Conservation (phyloP, 768 basidiomycete genomes). For the Tylopilus vinaceipallidus region DNA sequence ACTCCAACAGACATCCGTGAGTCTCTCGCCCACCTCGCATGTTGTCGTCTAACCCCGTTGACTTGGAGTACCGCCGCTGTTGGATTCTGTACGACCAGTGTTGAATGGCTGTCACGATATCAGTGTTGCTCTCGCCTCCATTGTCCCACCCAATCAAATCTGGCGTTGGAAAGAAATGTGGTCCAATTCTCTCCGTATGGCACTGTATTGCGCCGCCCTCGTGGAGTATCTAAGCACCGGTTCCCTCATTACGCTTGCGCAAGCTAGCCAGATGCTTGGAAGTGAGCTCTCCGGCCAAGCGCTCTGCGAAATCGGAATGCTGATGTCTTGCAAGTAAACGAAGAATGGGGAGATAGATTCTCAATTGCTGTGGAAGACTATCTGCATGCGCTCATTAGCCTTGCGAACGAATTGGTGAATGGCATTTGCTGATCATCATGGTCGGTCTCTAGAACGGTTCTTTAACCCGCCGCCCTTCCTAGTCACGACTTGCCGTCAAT, state of each 20-base stretch:
- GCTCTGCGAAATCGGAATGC: constrained; percentile 1
- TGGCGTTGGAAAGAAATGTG: constrained; percentile 89
- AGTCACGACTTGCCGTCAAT: constrained; percentile 81
- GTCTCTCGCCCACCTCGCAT: constrained; percentile 22
- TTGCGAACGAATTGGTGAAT: constrained; percentile 79
- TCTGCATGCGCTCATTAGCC: constrained; percentile 71
- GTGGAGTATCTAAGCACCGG: constrained; percentile 62
- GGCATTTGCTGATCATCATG: neutral
- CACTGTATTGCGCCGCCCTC: constrained; percentile 64
- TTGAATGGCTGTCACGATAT: constrained; percentile 54
- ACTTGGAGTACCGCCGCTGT: constrained; percentile 53
- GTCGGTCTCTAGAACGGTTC: neutral
- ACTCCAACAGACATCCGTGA: constrained; percentile 60
- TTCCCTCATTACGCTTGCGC: constrained; percentile 54
- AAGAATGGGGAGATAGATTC: constrained; percentile 68
- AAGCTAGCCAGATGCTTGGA: constrained; percentile 56
- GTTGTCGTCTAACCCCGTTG: constrained; percentile 9
- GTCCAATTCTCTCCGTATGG: constrained; percentile 64
- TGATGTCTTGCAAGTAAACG: constrained; percentile 48
- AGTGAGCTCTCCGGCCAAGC: constrained; percentile 45
- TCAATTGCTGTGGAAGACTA: constrained; percentile 73
- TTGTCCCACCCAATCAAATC: constrained; percentile 69
- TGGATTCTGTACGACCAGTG: constrained; percentile 55
- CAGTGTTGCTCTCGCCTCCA: constrained; percentile 48
- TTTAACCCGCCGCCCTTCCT: constrained; percentile 8